Conservation (phyloP, 148 eudicot species). For the Nyssa sinensis region DNA sequence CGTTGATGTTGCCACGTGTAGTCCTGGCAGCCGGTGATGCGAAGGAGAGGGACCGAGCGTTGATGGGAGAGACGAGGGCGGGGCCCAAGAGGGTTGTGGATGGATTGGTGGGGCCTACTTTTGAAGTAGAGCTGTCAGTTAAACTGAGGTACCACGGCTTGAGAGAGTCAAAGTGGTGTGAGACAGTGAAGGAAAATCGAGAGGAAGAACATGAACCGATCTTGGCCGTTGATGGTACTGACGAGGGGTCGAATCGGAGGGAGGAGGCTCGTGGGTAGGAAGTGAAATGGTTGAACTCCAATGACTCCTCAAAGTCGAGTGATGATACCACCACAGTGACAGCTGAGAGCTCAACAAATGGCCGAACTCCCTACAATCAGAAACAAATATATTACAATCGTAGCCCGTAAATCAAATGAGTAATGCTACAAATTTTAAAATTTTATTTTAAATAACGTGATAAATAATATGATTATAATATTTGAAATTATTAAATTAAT, state of each 20-base stretch:
- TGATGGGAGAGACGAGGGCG: constrained; percentile 50
- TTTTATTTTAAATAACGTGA: no score
- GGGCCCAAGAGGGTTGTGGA: no score
- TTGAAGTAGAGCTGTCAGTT: constrained; percentile 61
- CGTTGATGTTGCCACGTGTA: constrained; percentile 39
- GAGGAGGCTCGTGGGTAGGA: constrained; percentile 77
- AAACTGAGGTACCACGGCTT: constrained; percentile 90
- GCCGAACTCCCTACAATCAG: constrained; percentile 70
- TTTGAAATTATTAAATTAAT: no score
- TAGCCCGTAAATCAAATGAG: no score
- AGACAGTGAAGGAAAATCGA: constrained; percentile 89
- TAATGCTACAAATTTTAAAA: no score
- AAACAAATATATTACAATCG: no score
- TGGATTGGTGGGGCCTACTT: constrained; percentile 56
- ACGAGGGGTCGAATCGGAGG: constrained; percentile 71
- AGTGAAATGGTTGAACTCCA: constrained; percentile 66
- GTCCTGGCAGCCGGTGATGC: constrained; percentile 71
- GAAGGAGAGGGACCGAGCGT: constrained; percentile 81
- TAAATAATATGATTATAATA: no score
- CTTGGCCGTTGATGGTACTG: constrained; percentile 49
- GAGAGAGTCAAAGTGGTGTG: constrained; percentile 82
- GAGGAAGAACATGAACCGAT: constrained; percentile 80
- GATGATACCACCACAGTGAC: constrained; percentile 65
- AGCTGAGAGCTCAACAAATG: constrained; percentile 80
- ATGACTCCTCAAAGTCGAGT: constrained; percentile 59